Evolutionary conservation across 2,329 filamentous ascomycete species (phyloP), one percentile per base, ranked within the genome.

Genomic region (Cladorrhinum sp.): DNA sequence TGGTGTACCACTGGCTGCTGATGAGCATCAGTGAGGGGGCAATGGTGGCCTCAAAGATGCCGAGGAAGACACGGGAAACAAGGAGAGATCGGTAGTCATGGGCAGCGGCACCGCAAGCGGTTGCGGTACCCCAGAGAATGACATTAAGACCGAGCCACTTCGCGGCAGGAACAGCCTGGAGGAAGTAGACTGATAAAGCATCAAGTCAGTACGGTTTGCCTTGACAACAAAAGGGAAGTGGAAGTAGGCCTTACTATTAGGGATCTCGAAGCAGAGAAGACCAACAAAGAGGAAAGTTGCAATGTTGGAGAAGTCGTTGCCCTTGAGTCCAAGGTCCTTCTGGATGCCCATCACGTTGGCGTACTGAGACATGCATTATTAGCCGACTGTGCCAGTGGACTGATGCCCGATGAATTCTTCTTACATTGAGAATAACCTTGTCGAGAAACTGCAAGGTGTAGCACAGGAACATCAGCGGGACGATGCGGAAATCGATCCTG

Each of bases 381-480:
- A 62, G 59, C 62, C 21, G 52, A 39, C 55, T 8, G 57, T 26
- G 53, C 36, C 46, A 16, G 30, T 23, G 20, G 7, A 26, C 48
- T 14, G 39, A 12, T 49, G 46, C 50, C 42, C 33, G 20, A 26
- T 52, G 33, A 7, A 23, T 53, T 39, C 33, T 16, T 74, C 80
- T 69, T 56, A 86, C 83, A 67, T 87, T 87, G 50, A 87, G 78
- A 26, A 84, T 79, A 62, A 86, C 82, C 73, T 88, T 88, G 75
- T 87, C 85, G 50, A 87, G 75, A 65, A 86, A 86, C 67, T 87
- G 84, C 73, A 86, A 77, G n/a, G 80, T 81, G 68, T 87, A 87
- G 68, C 80, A 83, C 50, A 78, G 72, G 62, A 86, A 86, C 82
- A 87, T 85, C 57, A 87, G 75, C 0, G 85, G 85, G 33, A 87